These are phyloP conservation scores for Chytridiales sp. DNA, from an alignment of 371 early-diverging fungal species.

Conservation along the genomic window DNA sequence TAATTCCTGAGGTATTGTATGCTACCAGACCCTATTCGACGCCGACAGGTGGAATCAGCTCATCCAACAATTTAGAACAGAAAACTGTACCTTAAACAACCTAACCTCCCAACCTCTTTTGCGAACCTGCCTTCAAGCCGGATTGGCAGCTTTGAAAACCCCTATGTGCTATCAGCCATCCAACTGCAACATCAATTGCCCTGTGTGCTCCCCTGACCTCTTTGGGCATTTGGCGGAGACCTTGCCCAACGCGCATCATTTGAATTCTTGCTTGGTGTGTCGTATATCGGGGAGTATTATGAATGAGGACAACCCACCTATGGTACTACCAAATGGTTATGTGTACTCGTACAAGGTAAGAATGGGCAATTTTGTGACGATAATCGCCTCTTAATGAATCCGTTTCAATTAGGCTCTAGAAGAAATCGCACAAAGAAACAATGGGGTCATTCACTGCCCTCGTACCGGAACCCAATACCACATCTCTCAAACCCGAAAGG, in stretches of 20 bases:
- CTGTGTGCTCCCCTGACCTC: slow-evolving; percentile 83
- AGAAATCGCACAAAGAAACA: slow-evolving; percentile 75
- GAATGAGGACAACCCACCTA: slow-evolving; percentile 93
- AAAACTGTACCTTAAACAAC: slow-evolving; percentile 79
- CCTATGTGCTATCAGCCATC: slow-evolving; percentile 67
- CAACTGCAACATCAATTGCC: slow-evolving; percentile 87
- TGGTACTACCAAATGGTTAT: slow-evolving; percentile 92
- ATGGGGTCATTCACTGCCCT: slow-evolving; percentile 79
- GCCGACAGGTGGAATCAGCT: slow-evolving; percentile 76
- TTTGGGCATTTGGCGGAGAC: slow-evolving; percentile 77
- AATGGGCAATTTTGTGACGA: background rate
- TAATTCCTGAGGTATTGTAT: slow-evolving; percentile 3
- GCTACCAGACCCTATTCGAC: slow-evolving; percentile 59
- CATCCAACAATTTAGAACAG: slow-evolving; percentile 73
- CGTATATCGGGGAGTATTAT: slow-evolving; percentile 87
- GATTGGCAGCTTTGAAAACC: slow-evolving; percentile 90
- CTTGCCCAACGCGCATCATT: slow-evolving; percentile 88
- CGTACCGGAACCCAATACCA: slow-evolving; percentile 67
- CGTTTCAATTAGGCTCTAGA: slow-evolving; percentile 58
- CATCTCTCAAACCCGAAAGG: slow-evolving; percentile 72
- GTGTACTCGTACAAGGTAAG: slow-evolving; percentile 80
- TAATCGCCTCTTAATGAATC: background rate
- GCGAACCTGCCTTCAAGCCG: slow-evolving; percentile 85
- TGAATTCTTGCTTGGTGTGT: slow-evolving; percentile 90
- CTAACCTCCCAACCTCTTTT: slow-evolving; percentile 82